phyloP scores from a whole-genome alignment of 2,329 filamentous ascomycete genomes.

The Aureobasidium subglaciale region DNA sequence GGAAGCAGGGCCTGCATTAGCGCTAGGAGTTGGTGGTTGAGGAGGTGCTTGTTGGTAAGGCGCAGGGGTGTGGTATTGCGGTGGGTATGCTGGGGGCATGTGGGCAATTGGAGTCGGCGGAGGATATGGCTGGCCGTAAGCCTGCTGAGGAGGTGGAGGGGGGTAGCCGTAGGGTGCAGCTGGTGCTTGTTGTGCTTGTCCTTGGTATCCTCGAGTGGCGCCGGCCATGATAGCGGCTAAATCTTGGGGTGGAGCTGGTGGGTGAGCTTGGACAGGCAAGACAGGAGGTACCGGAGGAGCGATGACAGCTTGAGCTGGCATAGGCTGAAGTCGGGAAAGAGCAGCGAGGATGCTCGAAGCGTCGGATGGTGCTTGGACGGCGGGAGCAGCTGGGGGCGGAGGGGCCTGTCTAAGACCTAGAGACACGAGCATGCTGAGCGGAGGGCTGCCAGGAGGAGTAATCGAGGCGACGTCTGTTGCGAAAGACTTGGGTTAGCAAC shows the following conservation, averaged over 20 bases:
- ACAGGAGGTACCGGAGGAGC: background rate
- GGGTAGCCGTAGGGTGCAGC: constrained; percentile 15
- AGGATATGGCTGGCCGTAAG: constrained; percentile 16
- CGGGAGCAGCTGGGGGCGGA: constrained; percentile 16
- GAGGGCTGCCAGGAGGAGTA: constrained; percentile 26
- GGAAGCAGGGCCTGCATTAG: constrained; percentile 18
- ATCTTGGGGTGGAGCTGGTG: constrained; percentile 6
- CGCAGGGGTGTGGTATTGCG: constrained; percentile 13
- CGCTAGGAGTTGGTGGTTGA: constrained; percentile 8
- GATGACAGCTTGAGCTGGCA: constrained; percentile 7
- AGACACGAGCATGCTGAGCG: constrained; percentile 23
- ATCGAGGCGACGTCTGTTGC: constrained; percentile 20
- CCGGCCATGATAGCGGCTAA: constrained; percentile 17
- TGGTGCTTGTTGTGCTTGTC: constrained; percentile 21
- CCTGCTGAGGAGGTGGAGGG: constrained; percentile 17
- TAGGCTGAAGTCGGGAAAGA: constrained; percentile 24
- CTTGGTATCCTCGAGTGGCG: constrained; percentile 5
- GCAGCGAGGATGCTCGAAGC: constrained; percentile 31
- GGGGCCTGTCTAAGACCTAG: constrained; percentile 16
- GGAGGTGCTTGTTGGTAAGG: constrained; percentile 8
- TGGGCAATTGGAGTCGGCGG: constrained; percentile 21
- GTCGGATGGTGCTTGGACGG: constrained; percentile 22
- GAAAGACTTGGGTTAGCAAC: background rate
- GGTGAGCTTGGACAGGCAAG: constrained; percentile 6
- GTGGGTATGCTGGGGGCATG: constrained; percentile 20